A percentile compares a stretch with the other conserved stretches of the same genome.
Conservation (phyloP, 352 stramenopile species). For the Globisporangium middletonii region DNA sequence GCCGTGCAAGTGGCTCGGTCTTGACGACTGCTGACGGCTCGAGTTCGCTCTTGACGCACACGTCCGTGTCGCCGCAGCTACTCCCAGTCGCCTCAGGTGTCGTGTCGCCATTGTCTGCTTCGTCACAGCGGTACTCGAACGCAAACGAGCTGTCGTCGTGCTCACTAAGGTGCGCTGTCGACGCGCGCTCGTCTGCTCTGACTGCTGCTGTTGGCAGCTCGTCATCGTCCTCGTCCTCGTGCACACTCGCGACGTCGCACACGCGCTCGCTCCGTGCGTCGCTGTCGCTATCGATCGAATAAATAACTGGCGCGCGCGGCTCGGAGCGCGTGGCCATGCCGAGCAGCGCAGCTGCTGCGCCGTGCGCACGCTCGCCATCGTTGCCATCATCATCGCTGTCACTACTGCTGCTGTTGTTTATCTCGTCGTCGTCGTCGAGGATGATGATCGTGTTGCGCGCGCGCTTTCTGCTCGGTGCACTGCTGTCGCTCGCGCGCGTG, state of each 20-base stretch:
- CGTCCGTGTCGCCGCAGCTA: conserved; percentile 8
- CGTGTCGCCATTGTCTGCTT: conserved; percentile 3
- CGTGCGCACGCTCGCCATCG: conserved; percentile 7
- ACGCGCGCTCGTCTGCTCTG: neutral
- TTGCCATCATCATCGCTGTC: neutral
- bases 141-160: neutral
- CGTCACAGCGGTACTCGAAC: neutral
- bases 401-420: neutral
- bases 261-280: conserved; percentile 2
- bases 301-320: conserved; percentile 13
- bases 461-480: neutral
- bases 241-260: conserved; percentile 3
- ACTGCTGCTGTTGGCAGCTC: neutral
- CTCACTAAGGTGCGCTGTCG: neutral
- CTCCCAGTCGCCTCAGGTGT: conserved; percentile 10
- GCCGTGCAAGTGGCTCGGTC: no score
- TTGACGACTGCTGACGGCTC: no score
- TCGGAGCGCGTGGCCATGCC: conserved; percentile 3
- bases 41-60: conserved; percentile 7
- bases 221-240: neutral
- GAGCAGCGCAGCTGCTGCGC: neutral
- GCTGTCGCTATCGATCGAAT: conserved; percentile 31
- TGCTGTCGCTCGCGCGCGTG: neutral
- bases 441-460: conserved; percentile 2
- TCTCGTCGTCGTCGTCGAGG: neutral